Conservation (phyloP, 345 rosid genomes). For the Populus ilicifolia region DNA sequence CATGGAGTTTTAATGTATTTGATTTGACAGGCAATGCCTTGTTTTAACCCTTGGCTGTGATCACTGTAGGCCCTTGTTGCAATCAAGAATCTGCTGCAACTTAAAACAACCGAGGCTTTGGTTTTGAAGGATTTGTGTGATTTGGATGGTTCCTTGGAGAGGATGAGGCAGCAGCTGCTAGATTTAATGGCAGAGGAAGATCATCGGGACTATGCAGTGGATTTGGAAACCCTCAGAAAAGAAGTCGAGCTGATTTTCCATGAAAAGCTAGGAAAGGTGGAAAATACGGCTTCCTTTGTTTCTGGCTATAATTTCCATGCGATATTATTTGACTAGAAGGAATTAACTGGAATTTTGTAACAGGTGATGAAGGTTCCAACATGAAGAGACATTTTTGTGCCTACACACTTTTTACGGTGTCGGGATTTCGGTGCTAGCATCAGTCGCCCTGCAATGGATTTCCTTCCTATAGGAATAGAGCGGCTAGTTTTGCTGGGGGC, state of each 20-base stretch:
- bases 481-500: not conserved
- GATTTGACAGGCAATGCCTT: not conserved
- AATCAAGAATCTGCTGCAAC: slow-evolving; percentile 69
- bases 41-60: slow-evolving; percentile 2
- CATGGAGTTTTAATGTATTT: not conserved
- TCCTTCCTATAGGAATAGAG: not conserved
- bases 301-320: not conserved
- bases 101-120: slow-evolving; percentile 49
- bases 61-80: slow-evolving; percentile 67
- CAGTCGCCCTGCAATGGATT: not conserved
- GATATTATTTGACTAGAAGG: not conserved
- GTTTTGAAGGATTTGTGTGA: slow-evolving; percentile 67
- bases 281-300: slow-evolving; percentile 13
- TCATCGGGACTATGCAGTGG: slow-evolving; percentile 59
- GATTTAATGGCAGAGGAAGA: slow-evolving; percentile 56
- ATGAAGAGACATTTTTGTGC: not conserved
- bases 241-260: slow-evolving; percentile 67
- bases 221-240: slow-evolving; percentile 58
- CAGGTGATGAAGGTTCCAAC: slow-evolving; percentile 17
- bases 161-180: slow-evolving; percentile 60
- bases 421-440: not conserved
- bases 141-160: slow-evolving; percentile 58
- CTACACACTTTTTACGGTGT: not conserved
- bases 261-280: slow-evolving; percentile 50
- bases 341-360: slow-evolving; percentile 2